phyloP scores from a whole-genome alignment of 768 basidiomycete genomes.

The Serpula lacrymans region DNA sequence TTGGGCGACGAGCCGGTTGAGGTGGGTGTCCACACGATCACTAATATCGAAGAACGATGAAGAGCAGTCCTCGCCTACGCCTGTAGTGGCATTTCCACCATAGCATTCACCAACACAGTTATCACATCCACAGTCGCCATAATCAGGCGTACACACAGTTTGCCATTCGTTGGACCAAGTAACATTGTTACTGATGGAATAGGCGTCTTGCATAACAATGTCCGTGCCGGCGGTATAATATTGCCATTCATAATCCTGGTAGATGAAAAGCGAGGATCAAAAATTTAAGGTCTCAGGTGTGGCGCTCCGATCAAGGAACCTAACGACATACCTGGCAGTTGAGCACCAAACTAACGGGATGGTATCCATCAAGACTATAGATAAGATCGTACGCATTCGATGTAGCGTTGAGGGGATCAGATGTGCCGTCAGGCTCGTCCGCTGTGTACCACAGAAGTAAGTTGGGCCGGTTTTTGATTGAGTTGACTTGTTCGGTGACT shows the following conservation, averaged over 20 bases:
- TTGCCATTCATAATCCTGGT: constrained; percentile 62
- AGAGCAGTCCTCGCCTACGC: too few relatives aligned
- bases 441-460: constrained; percentile 73
- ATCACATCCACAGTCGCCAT: constrained; percentile 74
- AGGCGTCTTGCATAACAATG: constrained; percentile 65
- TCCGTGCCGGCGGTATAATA: constrained; percentile 62
- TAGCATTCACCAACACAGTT: constrained; percentile 45
- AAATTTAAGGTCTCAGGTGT: neutral
- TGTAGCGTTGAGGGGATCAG: constrained; percentile 60
- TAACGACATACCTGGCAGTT: too few relatives aligned
- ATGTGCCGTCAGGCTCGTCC: constrained; percentile 72
- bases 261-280: too few relatives aligned
- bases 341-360: constrained; percentile 62
- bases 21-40: constrained; percentile 63
- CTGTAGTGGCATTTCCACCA: constrained; percentile 36
- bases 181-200: constrained; percentile 52
- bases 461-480: constrained; percentile 63
- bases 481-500: constrained; percentile 66
- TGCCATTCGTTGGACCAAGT: constrained; percentile 60
- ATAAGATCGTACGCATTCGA: constrained; percentile 51
- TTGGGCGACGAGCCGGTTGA: constrained; percentile 52
- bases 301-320: too few relatives aligned
- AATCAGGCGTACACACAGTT: constrained; percentile 60
- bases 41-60: constrained; percentile 67
- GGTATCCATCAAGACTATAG: constrained; percentile 60